Evolutionary conservation across 208 protist genomes (phyloP).

Genomic region (Trypanosoma lewisi): DNA sequence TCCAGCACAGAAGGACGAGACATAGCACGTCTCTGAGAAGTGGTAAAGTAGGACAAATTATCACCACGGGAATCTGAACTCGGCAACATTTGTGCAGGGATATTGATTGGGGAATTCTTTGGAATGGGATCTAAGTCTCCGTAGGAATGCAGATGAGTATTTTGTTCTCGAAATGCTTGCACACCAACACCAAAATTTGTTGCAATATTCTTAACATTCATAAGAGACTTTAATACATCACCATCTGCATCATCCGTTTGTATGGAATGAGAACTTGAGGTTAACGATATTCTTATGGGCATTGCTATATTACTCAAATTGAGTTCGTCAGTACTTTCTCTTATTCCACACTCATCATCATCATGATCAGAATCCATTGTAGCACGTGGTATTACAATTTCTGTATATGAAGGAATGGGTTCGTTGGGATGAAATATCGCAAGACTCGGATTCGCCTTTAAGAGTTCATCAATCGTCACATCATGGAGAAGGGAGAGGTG

Average conservation of each 20-base stretch:
- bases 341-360: neutral
- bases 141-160: constrained; percentile 13
- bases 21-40: neutral
- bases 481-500: constrained; percentile 38
- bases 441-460: constrained; percentile 41
- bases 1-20: no score
- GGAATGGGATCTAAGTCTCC: constrained; percentile 9
- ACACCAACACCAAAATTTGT: constrained; percentile 10
- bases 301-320: neutral
- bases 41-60: constrained; percentile 7
- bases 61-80: neutral
- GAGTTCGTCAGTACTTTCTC: neutral
- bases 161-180: constrained; percentile 17
- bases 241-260: neutral
- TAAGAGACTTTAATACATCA: neutral
- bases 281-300: neutral
- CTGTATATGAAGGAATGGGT: constrained; percentile 21
- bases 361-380: no score
- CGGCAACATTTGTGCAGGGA: constrained; percentile 9
- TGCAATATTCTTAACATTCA: constrained; percentile 8
- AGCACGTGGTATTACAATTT: constrained; percentile 19
- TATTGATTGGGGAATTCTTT: constrained; percentile 10
- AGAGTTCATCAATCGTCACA: constrained; percentile 24
- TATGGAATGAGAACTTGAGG: neutral
- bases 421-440: constrained; percentile 23